Base-by-base conservation (phyloP, 1,284 basidiomycete genomes). In the Porodaedalea pini region DNA sequence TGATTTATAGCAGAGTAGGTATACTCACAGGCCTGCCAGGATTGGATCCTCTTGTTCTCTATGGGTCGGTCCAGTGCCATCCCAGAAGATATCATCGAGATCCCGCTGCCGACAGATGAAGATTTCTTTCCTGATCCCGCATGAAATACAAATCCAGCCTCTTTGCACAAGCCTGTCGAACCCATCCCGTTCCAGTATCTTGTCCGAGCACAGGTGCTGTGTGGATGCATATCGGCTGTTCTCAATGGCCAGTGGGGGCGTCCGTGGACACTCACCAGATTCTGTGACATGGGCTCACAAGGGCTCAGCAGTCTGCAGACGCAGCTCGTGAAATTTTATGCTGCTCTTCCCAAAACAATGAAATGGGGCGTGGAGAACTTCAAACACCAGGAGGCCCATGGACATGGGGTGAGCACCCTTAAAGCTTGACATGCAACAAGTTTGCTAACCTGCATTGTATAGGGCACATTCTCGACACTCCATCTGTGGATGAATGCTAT, bases 1-100 rank as follows among this genome's bases (percentile, higher is more conserved):
- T n/a, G n/a, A n/a, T n/a, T n/a, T n/a, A n/a, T n/a, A n/a, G n/a
- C n/a, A n/a, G n/a, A 15, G 64, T 63, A 29, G n/a, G 13, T n/a
- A 40, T 10, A 25, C 4, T n/a, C n/a, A n/a, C n/a, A n/a, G n/a
- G n/a, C n/a, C 4, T 51, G 3, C 36, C 29, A 66, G 66, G 74
- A 76, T 62, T 68, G 74, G 4, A 69, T 75, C n/a, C 63, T 76
- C 3, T 69, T 73, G 6, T 73, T 76, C 50, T 64, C 64, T 15
- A 70, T 64, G 3, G 68, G 68, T 6, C 61, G 68, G 27, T 69
- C 72, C 1, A 65, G 67, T 0, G 67, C 67, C 37, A 74, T 76
- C 44, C 69, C 70, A 2, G 74, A 75, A 60, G 73, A 73, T 45
- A 69, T 72, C 34, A 69, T 76, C 39, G 74, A 76, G 59, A 70